A percentile compares a stretch with the other conserved stretches of the same genome.
Evolutionary conservation across 2,329 filamentous ascomycete species (phyloP).

Genomic region (Annulohypoxylon truncatum): DNA sequence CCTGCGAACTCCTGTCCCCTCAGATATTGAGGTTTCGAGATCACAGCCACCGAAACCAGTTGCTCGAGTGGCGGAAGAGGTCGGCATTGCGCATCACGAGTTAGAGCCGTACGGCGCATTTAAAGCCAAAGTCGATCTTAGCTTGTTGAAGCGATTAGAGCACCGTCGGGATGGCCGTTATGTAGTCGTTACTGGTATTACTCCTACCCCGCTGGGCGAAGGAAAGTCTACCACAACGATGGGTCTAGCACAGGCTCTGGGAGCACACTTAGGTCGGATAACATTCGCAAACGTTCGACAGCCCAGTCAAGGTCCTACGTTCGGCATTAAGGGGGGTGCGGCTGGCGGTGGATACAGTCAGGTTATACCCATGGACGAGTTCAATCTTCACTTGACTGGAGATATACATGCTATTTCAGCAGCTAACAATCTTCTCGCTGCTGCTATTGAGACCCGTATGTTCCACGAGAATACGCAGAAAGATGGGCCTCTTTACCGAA

Average conservation of each 20-base stretch:
- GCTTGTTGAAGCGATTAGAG: conserved; percentile 81
- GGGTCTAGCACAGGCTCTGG: conserved; percentile 91
- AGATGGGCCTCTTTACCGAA: conserved; percentile 85
- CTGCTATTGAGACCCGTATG: conserved; percentile 96
- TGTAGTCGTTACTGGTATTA: conserved; percentile 93
- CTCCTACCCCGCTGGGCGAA: conserved; percentile 94
- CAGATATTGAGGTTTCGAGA: conserved; percentile 92
- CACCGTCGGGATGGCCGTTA: conserved; percentile 92
- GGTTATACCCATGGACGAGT: conserved; percentile 99
- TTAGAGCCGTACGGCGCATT: conserved; percentile 94
- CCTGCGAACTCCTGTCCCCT: conserved; percentile 84
- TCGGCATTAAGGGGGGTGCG: conserved; percentile 98
- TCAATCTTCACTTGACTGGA: conserved; percentile 96
- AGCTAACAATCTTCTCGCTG: conserved; percentile 95
- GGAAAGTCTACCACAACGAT: conserved; percentile 99
- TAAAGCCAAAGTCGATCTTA: conserved; percentile 94
- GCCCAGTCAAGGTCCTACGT: conserved; percentile 96
- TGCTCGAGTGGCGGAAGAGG: conserved; percentile 82
- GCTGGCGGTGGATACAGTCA: conserved; percentile 98
- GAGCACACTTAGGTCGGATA: conserved; percentile 86
- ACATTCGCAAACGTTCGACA: conserved; percentile 97
- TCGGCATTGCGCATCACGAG: conserved; percentile 89
- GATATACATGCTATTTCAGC: conserved; percentile 98
- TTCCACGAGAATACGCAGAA: conserved; percentile 98
- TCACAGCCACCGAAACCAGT: conserved; percentile 93